Evolutionary conservation across 148 eudicot genomes (phyloP), one percentile per base, ranked within the genome.

Genomic region (Bassia scoparia): DNA sequence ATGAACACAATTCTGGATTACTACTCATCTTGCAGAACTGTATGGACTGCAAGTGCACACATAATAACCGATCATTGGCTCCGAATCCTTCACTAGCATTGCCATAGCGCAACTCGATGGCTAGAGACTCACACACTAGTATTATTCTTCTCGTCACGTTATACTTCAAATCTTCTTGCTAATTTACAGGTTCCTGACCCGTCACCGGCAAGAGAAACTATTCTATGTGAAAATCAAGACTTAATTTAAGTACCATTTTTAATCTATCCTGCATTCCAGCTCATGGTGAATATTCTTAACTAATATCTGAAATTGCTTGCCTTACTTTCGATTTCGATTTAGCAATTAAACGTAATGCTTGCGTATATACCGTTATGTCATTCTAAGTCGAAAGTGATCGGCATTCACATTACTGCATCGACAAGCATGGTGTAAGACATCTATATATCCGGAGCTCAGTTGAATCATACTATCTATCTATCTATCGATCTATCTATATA

Each of bases 401-500:
- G 97, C 61, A 89, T 87, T 73, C 87, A 93, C 4, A 87, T 89
- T 61, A 89, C 91, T 23, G 86, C 97, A 18, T 86, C 97, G 0
- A 86, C 82, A 26, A 87, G 97, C 86, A 91, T 91, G 97, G 93
- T 41, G 96, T 90, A 90, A 80, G 93, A 31, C 7, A 13, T 21
- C 73, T 46, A 24, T 30, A 23, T 26, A 8, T 3, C 24, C 24
- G n/a, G n/a, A 41, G 9, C 46, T 48, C 46, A 6, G 12, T 41
- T 41, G n/a, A n/a, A n/a, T n/a, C n/a, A n/a, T n/a, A n/a, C n/a
- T n/a, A n/a, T n/a, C n/a, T n/a, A n/a, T n/a, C n/a, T n/a, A n/a
- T n/a, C n/a, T n/a, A n/a, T n/a, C n/a, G n/a, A n/a, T n/a, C n/a
- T n/a, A n/a, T n/a, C 43, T 37, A 37, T 5, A 10, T 37, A 37